phyloP scores from a whole-genome alignment of 331 rosid species.

The Pyrus hybrid region DNA sequence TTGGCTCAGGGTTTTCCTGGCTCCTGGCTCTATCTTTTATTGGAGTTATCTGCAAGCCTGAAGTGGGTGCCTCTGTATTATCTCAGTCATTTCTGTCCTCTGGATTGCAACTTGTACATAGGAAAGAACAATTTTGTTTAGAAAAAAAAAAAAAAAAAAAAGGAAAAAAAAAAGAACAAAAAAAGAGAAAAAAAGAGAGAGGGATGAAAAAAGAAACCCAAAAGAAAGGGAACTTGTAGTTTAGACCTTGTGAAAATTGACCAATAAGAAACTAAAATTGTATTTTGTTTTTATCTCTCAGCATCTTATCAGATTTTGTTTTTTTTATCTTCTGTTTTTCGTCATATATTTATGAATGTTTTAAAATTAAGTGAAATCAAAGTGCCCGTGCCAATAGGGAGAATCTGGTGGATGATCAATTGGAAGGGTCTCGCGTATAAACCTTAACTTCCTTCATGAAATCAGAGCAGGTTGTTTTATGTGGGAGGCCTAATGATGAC shows the following conservation, averaged over 20 bases:
- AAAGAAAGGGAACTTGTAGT: slow-evolving; percentile 26
- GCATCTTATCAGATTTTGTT: not conserved
- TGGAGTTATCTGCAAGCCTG: slow-evolving; percentile 37
- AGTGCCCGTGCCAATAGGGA: not conserved
- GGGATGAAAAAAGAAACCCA: not conserved
- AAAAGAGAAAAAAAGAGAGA: too few relatives aligned
- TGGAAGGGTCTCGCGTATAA: too few relatives aligned
- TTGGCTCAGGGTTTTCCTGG: slow-evolving; percentile 25
- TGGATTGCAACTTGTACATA: slow-evolving; percentile 56
- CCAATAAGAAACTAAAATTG: slow-evolving; percentile 46
- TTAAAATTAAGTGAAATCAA: not conserved
- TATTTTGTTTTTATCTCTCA: not conserved
- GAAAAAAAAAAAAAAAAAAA: not conserved
- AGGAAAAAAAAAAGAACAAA: too few relatives aligned
- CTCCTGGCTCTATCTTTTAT: slow-evolving; percentile 18
- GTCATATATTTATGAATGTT: not conserved
- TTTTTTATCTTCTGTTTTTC: not conserved
- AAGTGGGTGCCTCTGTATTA: slow-evolving; percentile 30
- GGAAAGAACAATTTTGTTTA: slow-evolving; percentile 13
- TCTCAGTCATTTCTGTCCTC: slow-evolving; percentile 20
- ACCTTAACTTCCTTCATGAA: too few relatives aligned
- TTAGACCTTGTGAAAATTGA: slow-evolving; percentile 48
- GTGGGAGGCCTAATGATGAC: too few relatives aligned
- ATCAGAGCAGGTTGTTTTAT: too few relatives aligned
- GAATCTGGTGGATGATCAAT: not conserved